Evolutionary conservation across 257 asterid species (phyloP).

Genomic region (Solanum virginianum): DNA sequence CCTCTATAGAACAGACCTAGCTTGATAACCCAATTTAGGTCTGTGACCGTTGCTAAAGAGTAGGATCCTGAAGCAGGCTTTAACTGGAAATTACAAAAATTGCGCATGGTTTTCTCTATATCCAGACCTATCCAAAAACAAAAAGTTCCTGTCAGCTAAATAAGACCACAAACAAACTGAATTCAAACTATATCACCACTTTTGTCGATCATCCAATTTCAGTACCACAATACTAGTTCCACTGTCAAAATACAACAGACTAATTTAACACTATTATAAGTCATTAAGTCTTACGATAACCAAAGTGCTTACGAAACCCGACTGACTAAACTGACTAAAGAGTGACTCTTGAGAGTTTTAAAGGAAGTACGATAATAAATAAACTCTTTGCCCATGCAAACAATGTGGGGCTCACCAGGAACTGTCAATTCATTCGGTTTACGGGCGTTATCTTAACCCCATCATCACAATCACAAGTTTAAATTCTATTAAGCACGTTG

Average conservation of each 20-base stretch:
- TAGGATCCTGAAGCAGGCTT: background rate
- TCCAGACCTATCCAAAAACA: background rate
- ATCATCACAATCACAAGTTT: too few relatives aligned
- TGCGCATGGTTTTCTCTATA: background rate
- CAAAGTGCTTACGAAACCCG: background rate
- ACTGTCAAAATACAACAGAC: background rate
- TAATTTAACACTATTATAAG: background rate
- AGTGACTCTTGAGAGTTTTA: background rate
- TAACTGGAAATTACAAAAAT: background rate
- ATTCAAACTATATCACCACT: background rate
- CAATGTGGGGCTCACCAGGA: background rate
- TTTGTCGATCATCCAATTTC: background rate
- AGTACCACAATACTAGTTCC: background rate
- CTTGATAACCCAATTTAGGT: background rate
- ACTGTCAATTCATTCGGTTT: background rate
- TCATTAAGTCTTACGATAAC: background rate
- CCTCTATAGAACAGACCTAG: background rate
- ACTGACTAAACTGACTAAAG: background rate
- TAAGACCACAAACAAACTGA: background rate
- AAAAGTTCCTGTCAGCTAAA: background rate
- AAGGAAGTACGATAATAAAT: background rate
- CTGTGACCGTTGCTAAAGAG: background rate
- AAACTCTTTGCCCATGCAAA: background rate
- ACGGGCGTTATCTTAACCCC: too few relatives aligned
- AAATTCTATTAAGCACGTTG: too few relatives aligned